Conservation (phyloP, 2,329 filamentous ascomycete species). For the Allantophomopsis cytisporea region DNA sequence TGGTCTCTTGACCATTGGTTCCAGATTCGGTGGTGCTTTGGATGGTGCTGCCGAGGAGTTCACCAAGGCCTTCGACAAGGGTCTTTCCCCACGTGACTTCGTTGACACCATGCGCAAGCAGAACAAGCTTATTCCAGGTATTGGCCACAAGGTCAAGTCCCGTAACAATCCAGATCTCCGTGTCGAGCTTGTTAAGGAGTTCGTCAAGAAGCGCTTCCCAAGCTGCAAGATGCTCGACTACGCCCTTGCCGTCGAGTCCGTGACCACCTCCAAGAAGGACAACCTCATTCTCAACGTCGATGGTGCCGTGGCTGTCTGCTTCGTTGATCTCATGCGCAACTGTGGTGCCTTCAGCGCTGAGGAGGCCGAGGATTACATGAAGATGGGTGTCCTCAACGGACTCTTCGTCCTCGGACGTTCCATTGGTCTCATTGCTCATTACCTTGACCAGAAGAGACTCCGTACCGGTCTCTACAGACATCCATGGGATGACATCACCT, state of each 20-base stretch:
- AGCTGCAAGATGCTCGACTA: conserved; percentile 98
- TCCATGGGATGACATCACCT: conserved; percentile 98
- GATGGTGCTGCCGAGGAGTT: conserved; percentile 98
- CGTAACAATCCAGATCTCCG: conserved; percentile 99
- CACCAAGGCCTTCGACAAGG: conserved; percentile 96
- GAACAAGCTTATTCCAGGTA: conserved; percentile 99
- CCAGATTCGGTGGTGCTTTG: conserved; percentile 94
- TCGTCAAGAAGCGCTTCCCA: conserved; percentile 94
- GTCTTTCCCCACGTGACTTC: conserved; percentile 94
- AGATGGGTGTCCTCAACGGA: conserved; percentile 98
- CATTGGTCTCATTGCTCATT: conserved; percentile 99
- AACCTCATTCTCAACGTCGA: conserved; percentile 99
- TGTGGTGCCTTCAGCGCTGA: conserved; percentile 92
- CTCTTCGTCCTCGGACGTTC: conserved; percentile 94
- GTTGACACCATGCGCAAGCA: conserved; percentile 98
- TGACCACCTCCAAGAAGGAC: conserved; percentile 99
- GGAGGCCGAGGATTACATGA: conserved; percentile 97
- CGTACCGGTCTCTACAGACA: conserved; percentile 97
- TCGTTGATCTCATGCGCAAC: conserved; percentile 94
- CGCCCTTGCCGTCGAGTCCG: conserved; percentile 91
- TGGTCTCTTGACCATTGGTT: conserved; percentile 96
- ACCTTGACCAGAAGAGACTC: conserved; percentile 98
- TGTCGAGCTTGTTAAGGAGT: conserved; percentile 99
- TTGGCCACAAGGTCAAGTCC: conserved; percentile 98
- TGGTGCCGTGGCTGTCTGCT: conserved; percentile 96